phyloP scores from a whole-genome alignment of 2,329 filamentous ascomycete species.

The Sporothrix inflata region DNA sequence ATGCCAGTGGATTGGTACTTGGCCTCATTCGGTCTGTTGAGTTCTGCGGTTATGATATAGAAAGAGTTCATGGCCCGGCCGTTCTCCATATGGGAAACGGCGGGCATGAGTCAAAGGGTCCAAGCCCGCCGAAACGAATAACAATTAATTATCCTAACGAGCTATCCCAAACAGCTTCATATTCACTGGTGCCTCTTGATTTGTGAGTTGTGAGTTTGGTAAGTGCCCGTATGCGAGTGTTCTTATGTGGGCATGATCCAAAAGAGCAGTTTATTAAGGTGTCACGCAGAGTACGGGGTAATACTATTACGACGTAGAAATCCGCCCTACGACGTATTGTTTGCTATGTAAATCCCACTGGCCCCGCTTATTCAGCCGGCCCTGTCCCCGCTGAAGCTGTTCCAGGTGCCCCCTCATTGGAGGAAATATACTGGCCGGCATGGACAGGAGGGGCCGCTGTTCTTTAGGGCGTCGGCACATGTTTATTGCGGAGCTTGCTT shows the following conservation, averaged over 20 bases:
- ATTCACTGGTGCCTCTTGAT: background rate
- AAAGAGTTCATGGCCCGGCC: background rate
- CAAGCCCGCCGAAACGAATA: background rate
- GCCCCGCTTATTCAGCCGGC: constrained; percentile 18
- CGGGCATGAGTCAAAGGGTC: background rate
- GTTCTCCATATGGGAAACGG: background rate
- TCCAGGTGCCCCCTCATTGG: background rate
- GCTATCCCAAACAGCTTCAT: background rate
- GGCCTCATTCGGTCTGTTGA: background rate
- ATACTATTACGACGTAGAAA: background rate
- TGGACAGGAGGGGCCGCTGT: background rate
- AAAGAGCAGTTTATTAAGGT: background rate
- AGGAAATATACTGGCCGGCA: constrained; percentile 17
- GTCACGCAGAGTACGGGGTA: background rate
- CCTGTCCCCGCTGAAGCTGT: background rate
- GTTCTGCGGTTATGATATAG: background rate
- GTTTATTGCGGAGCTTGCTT: constrained; percentile 14
- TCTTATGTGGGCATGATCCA: background rate
- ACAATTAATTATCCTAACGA: background rate
- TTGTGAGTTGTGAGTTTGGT: background rate
- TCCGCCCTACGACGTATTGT: background rate
- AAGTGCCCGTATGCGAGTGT: background rate
- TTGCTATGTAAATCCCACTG: background rate
- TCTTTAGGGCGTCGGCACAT: constrained; percentile 18
- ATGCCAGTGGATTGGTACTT: constrained; percentile 1